Percentiles rank a stretch among this genome's conserved stretches.
These are phyloP conservation scores for Tylopilus felleus DNA, from an alignment of 768 basidiomycete species.

Conservation along the genomic window DNA sequence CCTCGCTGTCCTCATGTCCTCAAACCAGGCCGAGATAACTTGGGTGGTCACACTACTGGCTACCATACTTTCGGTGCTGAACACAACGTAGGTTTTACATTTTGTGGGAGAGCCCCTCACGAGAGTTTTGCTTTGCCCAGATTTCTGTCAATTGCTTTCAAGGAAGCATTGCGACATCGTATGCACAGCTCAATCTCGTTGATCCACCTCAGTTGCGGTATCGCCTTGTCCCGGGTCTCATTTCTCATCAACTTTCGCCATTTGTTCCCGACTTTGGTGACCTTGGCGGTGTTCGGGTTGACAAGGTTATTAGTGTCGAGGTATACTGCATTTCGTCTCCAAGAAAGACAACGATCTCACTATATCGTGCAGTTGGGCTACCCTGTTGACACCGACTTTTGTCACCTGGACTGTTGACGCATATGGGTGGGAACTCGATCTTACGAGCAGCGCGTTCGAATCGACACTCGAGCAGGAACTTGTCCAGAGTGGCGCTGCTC, in stretches of 20 bases:
- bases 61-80: not conserved
- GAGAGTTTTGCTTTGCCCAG: not conserved
- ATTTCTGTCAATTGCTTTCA: slow-evolving; percentile 8
- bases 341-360: not conserved
- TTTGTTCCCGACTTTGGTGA: not conserved
- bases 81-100: not conserved
- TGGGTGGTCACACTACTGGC: not conserved
- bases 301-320: slow-evolving; percentile 13
- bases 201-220: slow-evolving; percentile 7
- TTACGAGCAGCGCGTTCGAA: slow-evolving; percentile 4
- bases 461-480: not conserved
- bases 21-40: not conserved
- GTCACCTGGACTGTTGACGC: not conserved
- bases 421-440: slow-evolving; percentile 6
- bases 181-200: slow-evolving; percentile 11
- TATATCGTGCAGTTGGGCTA: slow-evolving; percentile 8
- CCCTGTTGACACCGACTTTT: slow-evolving; percentile 7
- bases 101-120: not conserved
- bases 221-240: slow-evolving; percentile 2
- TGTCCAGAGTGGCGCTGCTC: not conserved
- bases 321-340: not conserved
- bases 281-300: slow-evolving; percentile 6
- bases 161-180: slow-evolving; percentile 15
- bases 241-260: slow-evolving; percentile 1
- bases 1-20: not conserved